Percentiles rank a stretch among this genome's conserved stretches.
Evolutionary conservation across 169 alveolate species (phyloP).

Genomic region (Plasmodium malariae): DNA sequence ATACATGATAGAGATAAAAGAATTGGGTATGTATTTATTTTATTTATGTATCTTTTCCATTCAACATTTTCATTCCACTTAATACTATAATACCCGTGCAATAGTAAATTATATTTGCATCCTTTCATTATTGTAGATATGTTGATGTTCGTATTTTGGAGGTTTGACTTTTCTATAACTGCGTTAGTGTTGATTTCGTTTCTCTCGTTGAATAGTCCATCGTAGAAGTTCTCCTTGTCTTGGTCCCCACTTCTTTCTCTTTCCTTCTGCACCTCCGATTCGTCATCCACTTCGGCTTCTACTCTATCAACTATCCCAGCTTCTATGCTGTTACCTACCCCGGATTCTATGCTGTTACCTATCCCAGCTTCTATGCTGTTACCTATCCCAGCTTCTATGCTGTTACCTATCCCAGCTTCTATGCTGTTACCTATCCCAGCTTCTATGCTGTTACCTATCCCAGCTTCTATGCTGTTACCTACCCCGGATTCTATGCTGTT

Average conservation of each 20-base stretch:
- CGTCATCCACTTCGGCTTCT: background rate
- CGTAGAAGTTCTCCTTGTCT: background rate
- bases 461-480: background rate
- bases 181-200: conserved; percentile 11
- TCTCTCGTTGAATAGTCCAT: conserved; percentile 17
- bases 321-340: background rate
- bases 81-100: conserved; percentile 65
- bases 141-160: conserved; percentile 48
- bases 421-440: background rate
- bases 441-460: background rate
- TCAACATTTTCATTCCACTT: conserved; percentile 57
- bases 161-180: conserved; percentile 12
- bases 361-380: no score
- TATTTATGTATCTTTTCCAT: conserved; percentile 63
- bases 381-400: background rate
- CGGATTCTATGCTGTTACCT: background rate
- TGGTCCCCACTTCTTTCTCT: background rate
- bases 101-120: conserved; percentile 38
- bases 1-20: conserved; percentile 64
- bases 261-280: background rate
- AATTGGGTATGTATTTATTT: conserved; percentile 65
- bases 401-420: background rate
- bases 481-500: background rate
- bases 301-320: background rate
- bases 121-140: conserved; percentile 71